A percentile compares a stretch with the other conserved stretches of the same genome.
Conservation (phyloP, 2,329 filamentous ascomycete genomes). For the Microdochium trichocladiopsis region DNA sequence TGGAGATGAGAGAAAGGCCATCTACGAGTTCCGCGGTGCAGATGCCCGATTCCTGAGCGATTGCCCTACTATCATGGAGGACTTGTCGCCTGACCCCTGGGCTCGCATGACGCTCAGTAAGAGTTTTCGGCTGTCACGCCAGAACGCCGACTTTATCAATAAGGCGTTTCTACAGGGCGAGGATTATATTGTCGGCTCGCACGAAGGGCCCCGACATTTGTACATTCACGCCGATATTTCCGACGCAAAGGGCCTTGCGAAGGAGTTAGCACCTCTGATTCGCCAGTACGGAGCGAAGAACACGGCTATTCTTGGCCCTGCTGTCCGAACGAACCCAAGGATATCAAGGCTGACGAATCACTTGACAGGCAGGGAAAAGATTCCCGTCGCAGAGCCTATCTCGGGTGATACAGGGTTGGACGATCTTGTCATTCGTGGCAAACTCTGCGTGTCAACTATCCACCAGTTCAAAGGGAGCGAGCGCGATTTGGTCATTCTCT, state of each 20-base stretch:
- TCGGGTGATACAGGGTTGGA: slow-evolving; percentile 15
- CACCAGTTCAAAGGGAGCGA: slow-evolving; percentile 25
- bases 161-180: slow-evolving; percentile 15
- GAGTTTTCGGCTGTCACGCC: slow-evolving; percentile 17
- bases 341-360: slow-evolving; percentile 8
- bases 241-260: slow-evolving; percentile 5
- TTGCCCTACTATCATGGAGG: slow-evolving; percentile 11
- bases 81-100: slow-evolving; percentile 13
- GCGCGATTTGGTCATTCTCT: slow-evolving; percentile 18
- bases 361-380: slow-evolving; percentile 3
- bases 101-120: slow-evolving; percentile 8
- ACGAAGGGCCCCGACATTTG: slow-evolving; percentile 17
- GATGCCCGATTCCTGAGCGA: slow-evolving; percentile 18
- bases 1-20: slow-evolving; percentile 21
- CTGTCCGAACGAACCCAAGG: slow-evolving; percentile 4
- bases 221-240: slow-evolving; percentile 11
- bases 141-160: slow-evolving; percentile 18
- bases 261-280: slow-evolving; percentile 11
- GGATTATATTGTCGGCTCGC: slow-evolving; percentile 17
- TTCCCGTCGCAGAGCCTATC: slow-evolving; percentile 13
- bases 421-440: slow-evolving; percentile 15
- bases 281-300: slow-evolving; percentile 8
- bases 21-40: slow-evolving; percentile 18
- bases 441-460: slow-evolving; percentile 20
- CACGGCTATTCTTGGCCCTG: slow-evolving; percentile 9